Evolutionary conservation across 345 rosid genomes (phyloP).

Genomic region (Acer saccharum): DNA sequence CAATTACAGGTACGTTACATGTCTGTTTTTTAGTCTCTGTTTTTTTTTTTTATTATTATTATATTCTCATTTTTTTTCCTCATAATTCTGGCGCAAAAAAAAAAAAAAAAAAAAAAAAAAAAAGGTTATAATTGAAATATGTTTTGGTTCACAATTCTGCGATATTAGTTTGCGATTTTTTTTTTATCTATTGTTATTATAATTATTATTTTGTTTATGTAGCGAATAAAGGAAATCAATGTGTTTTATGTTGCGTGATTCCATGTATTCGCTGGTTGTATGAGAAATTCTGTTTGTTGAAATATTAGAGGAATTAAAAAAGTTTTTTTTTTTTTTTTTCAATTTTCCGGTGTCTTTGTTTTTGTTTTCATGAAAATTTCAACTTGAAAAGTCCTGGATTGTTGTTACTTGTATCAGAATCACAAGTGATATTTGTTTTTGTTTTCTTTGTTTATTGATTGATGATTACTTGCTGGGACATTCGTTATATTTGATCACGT

Average conservation of each 20-base stretch:
- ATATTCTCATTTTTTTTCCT: neutral
- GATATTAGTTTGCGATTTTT: neutral
- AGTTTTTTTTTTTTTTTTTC: neutral
- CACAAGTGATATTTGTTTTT: neutral
- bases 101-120: neutral
- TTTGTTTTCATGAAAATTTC: neutral
- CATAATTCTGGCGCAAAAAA: neutral
- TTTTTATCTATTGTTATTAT: no score
- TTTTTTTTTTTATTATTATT: neutral
- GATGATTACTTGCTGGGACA: neutral
- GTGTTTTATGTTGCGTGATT: neutral
- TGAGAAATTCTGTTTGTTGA: neutral
- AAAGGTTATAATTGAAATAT: neutral
- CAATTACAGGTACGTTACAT: constrained; percentile 5
- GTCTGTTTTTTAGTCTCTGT: neutral
- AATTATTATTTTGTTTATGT: neutral
- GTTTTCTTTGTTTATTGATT: neutral
- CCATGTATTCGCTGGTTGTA: neutral
- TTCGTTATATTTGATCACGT: neutral
- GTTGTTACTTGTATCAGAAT: neutral
- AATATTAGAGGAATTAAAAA: neutral
- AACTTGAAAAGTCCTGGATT: neutral
- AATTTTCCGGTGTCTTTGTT: neutral
- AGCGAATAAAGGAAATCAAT: neutral
- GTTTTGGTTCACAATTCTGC: neutral